A percentile compares a stretch with the other conserved stretches of the same genome.
These are phyloP conservation scores for Kalmusia sp. DNA, from an alignment of 2,329 filamentous ascomycete genomes.

Conservation along the genomic window DNA sequence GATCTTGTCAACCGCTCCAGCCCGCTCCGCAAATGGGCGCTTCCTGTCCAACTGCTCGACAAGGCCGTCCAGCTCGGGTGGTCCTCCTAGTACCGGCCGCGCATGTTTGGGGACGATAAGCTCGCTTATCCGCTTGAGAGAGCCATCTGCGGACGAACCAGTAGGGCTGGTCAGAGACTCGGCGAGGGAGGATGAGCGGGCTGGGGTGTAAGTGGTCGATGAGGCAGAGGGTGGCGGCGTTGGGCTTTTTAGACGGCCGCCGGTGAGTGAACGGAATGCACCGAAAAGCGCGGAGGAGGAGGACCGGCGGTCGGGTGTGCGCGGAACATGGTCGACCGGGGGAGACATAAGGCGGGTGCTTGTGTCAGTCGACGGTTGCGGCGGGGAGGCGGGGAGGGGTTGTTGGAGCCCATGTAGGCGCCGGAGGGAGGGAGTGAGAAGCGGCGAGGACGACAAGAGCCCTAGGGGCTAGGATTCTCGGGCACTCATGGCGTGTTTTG, in stretches of 20 bases:
- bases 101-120: constrained; percentile 24
- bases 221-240: constrained; percentile 40
- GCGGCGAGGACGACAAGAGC: too few species aligned
- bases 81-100: constrained; percentile 41
- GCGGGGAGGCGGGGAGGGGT: constrained; percentile 5
- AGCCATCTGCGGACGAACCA: constrained; percentile 31
- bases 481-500: too few species aligned
- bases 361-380: background rate
- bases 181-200: constrained; percentile 36
- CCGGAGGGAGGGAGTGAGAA: too few species aligned
- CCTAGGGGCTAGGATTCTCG: too few species aligned
- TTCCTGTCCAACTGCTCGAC: constrained; percentile 38
- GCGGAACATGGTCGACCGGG: constrained; percentile 41
- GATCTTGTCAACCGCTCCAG: constrained; percentile 40
- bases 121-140: constrained; percentile 34
- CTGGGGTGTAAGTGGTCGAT: constrained; percentile 38
- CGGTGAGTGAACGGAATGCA: constrained; percentile 46
- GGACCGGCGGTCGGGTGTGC: constrained; percentile 47
- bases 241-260: constrained; percentile 43
- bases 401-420: constrained; percentile 11
- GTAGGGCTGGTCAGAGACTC: constrained; percentile 28
- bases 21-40: constrained; percentile 35
- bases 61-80: constrained; percentile 43
- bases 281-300: constrained; percentile 47
- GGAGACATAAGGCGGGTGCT: constrained; percentile 46